Evolutionary conservation across 805 yeast species (phyloP), one percentile per base, ranked within the genome.

Genomic region (Wickerhamiella shivajii): DNA sequence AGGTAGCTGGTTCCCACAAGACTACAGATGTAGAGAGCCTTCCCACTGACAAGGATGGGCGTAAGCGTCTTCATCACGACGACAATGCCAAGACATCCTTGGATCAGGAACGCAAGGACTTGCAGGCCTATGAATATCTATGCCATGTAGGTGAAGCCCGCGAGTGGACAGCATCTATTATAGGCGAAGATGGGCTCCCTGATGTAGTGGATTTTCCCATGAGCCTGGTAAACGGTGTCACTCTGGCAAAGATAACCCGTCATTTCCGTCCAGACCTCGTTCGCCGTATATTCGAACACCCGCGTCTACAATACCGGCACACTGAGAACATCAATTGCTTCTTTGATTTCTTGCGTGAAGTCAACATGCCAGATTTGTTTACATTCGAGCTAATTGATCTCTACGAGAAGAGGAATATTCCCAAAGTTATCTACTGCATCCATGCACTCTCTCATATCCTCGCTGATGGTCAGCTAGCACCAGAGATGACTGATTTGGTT

Each of bases 321-420:
- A 81, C 94, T 0, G 96, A 90, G 50, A 90, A 90, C 51, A 87
- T 90, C 50, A 81, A 83, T 46, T 63, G 73, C 15, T 85, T 87
- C 52, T 76, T 87, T 51, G 43, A 46, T 13, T 68, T 87, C 36
- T 60, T 83, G 19, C 75, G 70, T 36, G 68, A 61, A 38, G 64
- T 83, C 39, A 74, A 70, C 18, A 72, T 90, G 43, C 98, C 97
- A 1, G 85, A 80, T 37, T 64, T 84, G 35, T 90, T 85, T 53
- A 67, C 78, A 31, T 90, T 90, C 51, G 98, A 87, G 52, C 67
- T 85, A 38, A 84, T 93, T 3, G 98, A 90, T 55, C 63, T 90
- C 23, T 90, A 84, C 56, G 96, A 90, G 50, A 76, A 77, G 49
- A 85, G 83, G 48, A 79, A 87, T 50, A 69, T 85, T 14, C 97